A percentile compares a stretch with the other conserved stretches of the same genome.
phyloP scores from a whole-genome alignment of 2,329 filamentous ascomycete species.

The Tetracladium maxilliforme region DNA sequence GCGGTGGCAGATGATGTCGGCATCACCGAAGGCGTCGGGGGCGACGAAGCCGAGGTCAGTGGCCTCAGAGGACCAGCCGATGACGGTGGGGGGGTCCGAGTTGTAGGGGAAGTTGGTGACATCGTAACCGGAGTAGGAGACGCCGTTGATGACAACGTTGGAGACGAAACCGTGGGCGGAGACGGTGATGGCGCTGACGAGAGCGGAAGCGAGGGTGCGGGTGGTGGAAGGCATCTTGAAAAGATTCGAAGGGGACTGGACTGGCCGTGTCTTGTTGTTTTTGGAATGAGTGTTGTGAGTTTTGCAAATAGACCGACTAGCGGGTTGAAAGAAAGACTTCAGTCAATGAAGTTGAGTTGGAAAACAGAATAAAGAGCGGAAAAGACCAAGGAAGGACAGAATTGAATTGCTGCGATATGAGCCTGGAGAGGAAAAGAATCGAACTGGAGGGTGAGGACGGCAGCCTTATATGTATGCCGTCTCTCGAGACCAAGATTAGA shows the following conservation, averaged over 20 bases:
- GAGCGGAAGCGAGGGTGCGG: conserved; percentile 7
- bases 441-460: no score
- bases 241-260: conserved; percentile 9
- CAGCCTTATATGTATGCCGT: no score
- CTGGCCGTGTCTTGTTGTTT: conserved; percentile 3
- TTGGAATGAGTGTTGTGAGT: conserved; percentile 4
- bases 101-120: conserved; percentile 12
- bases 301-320: conserved; percentile 5
- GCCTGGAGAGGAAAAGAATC: no score
- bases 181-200: conserved; percentile 10
- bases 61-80: conserved; percentile 26
- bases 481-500: no score
- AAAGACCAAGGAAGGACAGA: conserved; percentile 5
- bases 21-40: conserved; percentile 22
- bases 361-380: conserved; percentile 7
- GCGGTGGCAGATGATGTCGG: conserved; percentile 34
- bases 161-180: conserved; percentile 16
- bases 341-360: conserved; percentile 10
- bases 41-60: conserved; percentile 29
- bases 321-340: conserved; percentile 4
- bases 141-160: conserved; percentile 12
- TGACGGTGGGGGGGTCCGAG: conserved; percentile 9
- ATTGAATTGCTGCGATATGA: conserved; percentile 4
- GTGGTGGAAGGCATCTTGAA: conserved; percentile 9
- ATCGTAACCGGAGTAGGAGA: conserved; percentile 14